These are phyloP conservation scores for barley (Hordeum vulgare) DNA, from an alignment of 176 grass and related monocot genomes.

Conservation along the genomic window DNA sequence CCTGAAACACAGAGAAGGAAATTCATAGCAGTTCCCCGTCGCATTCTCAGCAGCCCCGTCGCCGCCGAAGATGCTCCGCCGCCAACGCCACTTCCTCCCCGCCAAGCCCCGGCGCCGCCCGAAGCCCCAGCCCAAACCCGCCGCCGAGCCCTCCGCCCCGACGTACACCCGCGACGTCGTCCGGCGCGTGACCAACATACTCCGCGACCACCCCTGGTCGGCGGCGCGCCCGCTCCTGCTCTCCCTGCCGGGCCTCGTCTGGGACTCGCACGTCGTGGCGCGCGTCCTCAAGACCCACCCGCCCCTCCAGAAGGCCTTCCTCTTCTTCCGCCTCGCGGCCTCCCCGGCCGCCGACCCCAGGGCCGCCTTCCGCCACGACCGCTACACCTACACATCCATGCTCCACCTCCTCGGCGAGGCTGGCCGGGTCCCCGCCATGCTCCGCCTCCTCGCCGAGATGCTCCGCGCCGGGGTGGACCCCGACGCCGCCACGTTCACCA, in stretches of 20 bases:
- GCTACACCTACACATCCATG: conserved; percentile 81
- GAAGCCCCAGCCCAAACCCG: background rate
- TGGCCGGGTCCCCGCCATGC: conserved; percentile 51
- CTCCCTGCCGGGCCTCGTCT: conserved; percentile 35
- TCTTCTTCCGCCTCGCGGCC: conserved; percentile 66
- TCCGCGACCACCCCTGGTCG: conserved; percentile 53
- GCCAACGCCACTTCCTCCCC: conserved; percentile 3
- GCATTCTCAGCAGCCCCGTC: background rate
- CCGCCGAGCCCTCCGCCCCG: background rate
- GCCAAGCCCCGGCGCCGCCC: background rate
- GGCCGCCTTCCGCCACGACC: conserved; percentile 56
- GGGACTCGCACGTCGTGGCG: conserved; percentile 71
- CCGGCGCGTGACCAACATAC: conserved; percentile 41
- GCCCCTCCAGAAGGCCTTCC: conserved; percentile 60
- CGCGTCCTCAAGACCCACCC: conserved; percentile 84
- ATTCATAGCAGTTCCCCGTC: background rate
- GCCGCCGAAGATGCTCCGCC: conserved; percentile 29
- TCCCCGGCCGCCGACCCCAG: background rate
- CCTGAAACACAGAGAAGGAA: no score
- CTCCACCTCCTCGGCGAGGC: conserved; percentile 70
- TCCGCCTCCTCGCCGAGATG: conserved; percentile 60
- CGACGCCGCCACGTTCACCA: conserved; percentile 62
- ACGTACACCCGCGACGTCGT: conserved; percentile 51
- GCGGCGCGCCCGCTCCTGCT: conserved; percentile 39
- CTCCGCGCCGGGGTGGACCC: conserved; percentile 26